Evolutionary conservation across 2,329 filamentous ascomycete genomes (phyloP).

Genomic region (Trichoderma asperellum): DNA sequence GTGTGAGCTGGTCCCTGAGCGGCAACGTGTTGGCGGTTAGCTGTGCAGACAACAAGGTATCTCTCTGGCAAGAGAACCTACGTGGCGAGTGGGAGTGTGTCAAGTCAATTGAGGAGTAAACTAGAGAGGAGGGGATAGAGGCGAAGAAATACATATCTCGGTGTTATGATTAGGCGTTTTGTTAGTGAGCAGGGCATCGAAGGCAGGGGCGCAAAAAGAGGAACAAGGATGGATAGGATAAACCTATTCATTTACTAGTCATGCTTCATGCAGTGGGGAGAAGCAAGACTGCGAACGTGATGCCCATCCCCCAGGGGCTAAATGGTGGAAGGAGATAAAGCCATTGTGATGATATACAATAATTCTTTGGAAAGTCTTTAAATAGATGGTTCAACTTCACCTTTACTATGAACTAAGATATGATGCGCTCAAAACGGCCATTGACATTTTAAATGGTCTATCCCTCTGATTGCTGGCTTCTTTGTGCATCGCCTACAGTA

Average conservation of each 20-base stretch:
- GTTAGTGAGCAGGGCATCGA: constrained; percentile 43
- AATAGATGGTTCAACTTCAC: background rate
- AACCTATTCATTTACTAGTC: background rate
- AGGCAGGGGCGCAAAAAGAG: constrained; percentile 32
- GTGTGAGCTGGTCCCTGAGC: constrained; percentile 96
- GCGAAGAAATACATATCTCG: constrained; percentile 1
- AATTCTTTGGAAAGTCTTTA: background rate
- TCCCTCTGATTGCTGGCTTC: background rate
- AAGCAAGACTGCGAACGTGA: background rate
- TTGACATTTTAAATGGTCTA: background rate
- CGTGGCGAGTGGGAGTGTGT: constrained; percentile 96
- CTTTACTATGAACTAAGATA: background rate
- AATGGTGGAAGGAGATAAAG: background rate
- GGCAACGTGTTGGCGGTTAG: constrained; percentile 95
- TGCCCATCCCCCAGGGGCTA: background rate
- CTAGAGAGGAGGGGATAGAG: background rate
- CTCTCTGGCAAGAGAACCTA: constrained; percentile 97
- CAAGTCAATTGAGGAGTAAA: constrained; percentile 90
- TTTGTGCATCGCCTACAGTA: background rate
- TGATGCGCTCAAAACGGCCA: background rate
- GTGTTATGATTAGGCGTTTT: constrained; percentile 13
- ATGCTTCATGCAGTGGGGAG: background rate
- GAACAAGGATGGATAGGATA: constrained; percentile 12
- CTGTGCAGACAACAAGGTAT: constrained; percentile 94
- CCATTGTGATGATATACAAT: background rate